Conservation (phyloP, 1,284 basidiomycete genomes). For the Boletus sp. region DNA sequence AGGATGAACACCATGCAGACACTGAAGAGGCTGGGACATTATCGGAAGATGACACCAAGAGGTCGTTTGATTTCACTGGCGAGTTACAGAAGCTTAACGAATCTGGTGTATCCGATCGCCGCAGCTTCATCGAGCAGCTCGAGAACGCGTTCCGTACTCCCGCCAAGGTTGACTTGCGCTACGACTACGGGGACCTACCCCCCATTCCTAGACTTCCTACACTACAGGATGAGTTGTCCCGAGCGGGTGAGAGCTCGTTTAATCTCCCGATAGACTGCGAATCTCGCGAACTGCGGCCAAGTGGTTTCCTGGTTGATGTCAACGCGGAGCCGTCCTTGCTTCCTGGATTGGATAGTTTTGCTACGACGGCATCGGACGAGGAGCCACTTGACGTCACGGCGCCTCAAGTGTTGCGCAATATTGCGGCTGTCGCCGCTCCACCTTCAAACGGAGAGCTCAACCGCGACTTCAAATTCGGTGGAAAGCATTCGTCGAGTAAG, state of each 20-base stretch:
- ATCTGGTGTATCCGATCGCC: conserved; percentile 61
- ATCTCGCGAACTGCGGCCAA: conserved; percentile 15
- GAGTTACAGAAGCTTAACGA: conserved; percentile 71
- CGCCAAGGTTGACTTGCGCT: conserved; percentile 55
- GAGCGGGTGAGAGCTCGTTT: conserved; percentile 22
- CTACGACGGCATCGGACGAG: conserved; percentile 14
- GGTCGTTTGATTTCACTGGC: conserved; percentile 83
- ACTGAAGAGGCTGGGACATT: conserved; percentile 40
- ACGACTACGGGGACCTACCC: conserved; percentile 47
- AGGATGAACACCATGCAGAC: conserved; percentile 43
- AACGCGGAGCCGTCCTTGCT: conserved; percentile 22
- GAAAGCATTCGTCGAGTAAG: conserved; percentile 36
- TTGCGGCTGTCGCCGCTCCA: conserved; percentile 41
- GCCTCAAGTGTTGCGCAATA: conserved; percentile 26
- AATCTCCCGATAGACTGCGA: conserved; percentile 17
- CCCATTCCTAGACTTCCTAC: conserved; percentile 33
- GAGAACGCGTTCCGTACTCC: conserved; percentile 76
- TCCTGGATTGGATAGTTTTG: conserved; percentile 21
- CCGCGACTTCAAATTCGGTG: conserved; percentile 69
- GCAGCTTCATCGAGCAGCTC: conserved; percentile 78
- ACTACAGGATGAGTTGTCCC: conserved; percentile 27
- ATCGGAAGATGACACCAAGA: conserved; percentile 63
- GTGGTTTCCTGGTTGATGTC: conserved; percentile 22
- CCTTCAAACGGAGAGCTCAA: conserved; percentile 64
- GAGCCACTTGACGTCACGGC: conserved; percentile 26